Percentiles rank a stretch among this genome's conserved stretches.
These are phyloP conservation scores for Penicillium egyptiacum DNA, from an alignment of 495 filamentous ascomycete genomes.

Conservation along the genomic window DNA sequence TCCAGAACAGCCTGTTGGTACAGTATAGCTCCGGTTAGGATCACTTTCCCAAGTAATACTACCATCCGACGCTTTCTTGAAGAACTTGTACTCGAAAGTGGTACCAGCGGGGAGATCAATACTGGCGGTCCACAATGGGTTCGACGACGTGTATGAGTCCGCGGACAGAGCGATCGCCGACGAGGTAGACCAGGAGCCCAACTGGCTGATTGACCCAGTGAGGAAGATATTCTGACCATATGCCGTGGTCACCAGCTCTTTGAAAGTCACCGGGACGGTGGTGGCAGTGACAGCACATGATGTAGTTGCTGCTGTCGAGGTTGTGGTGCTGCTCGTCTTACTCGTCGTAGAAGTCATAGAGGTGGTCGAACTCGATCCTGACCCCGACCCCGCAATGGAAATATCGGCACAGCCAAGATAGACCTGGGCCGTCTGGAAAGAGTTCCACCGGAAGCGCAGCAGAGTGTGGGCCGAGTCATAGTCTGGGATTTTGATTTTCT, in stretches of 20 bases:
- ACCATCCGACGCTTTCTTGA: slow-evolving; percentile 53
- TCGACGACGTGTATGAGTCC: slow-evolving; percentile 46
- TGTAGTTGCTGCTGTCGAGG: neutral
- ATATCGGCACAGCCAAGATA: slow-evolving; percentile 59
- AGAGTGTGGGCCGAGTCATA: slow-evolving; percentile 50
- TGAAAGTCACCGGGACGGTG: slow-evolving; percentile 5
- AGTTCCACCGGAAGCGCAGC: slow-evolving; percentile 57
- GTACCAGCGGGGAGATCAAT: slow-evolving; percentile 49
- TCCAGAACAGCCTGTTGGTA: slow-evolving; percentile 41
- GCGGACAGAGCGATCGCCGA: slow-evolving; percentile 52
- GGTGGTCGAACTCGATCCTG: neutral
- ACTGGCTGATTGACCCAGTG: slow-evolving; percentile 48
- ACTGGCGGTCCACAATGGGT: slow-evolving; percentile 56
- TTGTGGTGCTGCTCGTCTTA: neutral
- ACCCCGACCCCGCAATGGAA: slow-evolving; percentile 32
- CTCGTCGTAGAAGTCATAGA: neutral
- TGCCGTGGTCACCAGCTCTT: slow-evolving; percentile 6
- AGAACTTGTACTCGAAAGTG: slow-evolving; percentile 64
- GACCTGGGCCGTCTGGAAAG: slow-evolving; percentile 55
- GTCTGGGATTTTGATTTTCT: slow-evolving; percentile 53
- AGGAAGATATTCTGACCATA: slow-evolving; percentile 43
- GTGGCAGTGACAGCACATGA: slow-evolving; percentile 12
- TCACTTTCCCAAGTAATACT: slow-evolving; percentile 60
- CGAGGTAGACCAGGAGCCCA: slow-evolving; percentile 55
- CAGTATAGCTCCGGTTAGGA: slow-evolving; percentile 55